Evolutionary conservation across 306 rosid genomes (phyloP), one percentile per base, ranked within the genome.

Genomic region (Urtica urens): DNA sequence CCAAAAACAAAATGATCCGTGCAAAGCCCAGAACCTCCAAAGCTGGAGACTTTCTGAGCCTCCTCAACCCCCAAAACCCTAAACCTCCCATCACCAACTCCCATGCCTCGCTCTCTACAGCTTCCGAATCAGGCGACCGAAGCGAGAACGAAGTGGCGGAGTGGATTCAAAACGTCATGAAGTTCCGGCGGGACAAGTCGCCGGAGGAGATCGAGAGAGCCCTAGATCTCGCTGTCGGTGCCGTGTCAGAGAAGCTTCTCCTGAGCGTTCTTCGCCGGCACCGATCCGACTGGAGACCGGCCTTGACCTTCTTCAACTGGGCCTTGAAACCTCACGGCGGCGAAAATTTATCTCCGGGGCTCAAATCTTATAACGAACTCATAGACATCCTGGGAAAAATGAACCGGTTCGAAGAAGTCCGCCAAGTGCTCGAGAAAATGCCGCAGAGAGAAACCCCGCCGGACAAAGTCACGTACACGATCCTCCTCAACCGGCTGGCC

Each of bases 381-480:
- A 56, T 82, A 4, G 74, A 72, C 66, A 70, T 72, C 25, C 87
- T 87, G 0, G 92, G 87, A 10, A 82, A 55, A 66, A 64, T 56
- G 61, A 54, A 60, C 23, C 75, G 78, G 16, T 78, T 82, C 11
- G 69, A 71, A 8, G 93, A 73, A 27, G 13, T 66, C 6, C 30
- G 28, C 81, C 71, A 87, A 42, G 62, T 83, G 94, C 35, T 87
- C 51, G 87, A 68, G 4, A 76, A 87, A 82, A 82, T 87, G 87
- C 73, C 74, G 0, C 39, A 64, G 8, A 75, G 84, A 57, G 38
- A 51, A 15, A 74, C 66, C 21, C 73, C 80, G n/a, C 10, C 80
- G 2, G 53, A 71, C 17, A 80, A 73, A 51, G 60, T 5, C 4
- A 65, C 75, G 0, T 83, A 72, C 25, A 49, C 33, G 22, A 62